Conservation (phyloP, 306 rosid species). For the Echinosophora koreensis region DNA sequence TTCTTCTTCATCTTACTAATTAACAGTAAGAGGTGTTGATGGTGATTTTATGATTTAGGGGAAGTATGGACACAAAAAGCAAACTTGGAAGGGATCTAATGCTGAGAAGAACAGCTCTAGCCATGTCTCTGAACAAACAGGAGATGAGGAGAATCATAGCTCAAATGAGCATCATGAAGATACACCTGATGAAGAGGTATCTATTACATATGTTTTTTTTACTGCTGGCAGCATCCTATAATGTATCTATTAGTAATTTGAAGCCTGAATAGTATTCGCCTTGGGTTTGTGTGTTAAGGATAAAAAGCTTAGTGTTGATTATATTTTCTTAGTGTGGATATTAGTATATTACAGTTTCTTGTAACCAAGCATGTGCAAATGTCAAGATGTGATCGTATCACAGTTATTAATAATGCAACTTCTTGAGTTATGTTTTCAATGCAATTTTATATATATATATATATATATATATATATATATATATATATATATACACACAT, state of each 20-base stretch:
- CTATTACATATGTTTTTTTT: conserved; percentile 33
- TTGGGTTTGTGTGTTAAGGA: background rate
- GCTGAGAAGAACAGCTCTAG: conserved; percentile 67
- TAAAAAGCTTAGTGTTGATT: background rate
- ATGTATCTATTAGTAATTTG: conserved; percentile 5
- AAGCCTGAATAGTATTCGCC: background rate
- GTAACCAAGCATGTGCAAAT: conserved; percentile 21
- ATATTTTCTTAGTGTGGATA: background rate
- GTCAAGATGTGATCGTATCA: background rate
- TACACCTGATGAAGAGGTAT: conserved; percentile 76
- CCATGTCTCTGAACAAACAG: conserved; percentile 61
- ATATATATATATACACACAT: too few relatives aligned
- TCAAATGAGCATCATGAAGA: conserved; percentile 70
- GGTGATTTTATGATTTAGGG: conserved; percentile 56
- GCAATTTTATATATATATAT: background rate
- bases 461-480: too few relatives aligned
- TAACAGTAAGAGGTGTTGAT: conserved; percentile 37
- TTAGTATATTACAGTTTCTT: conserved; percentile 8
- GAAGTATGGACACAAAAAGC: conserved; percentile 77
- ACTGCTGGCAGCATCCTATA: background rate
- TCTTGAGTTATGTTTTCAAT: background rate
- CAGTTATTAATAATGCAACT: background rate
- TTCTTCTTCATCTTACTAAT: conserved; percentile 16
- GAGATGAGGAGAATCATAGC: conserved; percentile 72
- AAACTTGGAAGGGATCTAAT: conserved; percentile 67